Percentiles rank a stretch among this genome's conserved stretches.
These are phyloP conservation scores for Yamadazyma olivae DNA, from an alignment of 805 yeast species.

Conservation along the genomic window DNA sequence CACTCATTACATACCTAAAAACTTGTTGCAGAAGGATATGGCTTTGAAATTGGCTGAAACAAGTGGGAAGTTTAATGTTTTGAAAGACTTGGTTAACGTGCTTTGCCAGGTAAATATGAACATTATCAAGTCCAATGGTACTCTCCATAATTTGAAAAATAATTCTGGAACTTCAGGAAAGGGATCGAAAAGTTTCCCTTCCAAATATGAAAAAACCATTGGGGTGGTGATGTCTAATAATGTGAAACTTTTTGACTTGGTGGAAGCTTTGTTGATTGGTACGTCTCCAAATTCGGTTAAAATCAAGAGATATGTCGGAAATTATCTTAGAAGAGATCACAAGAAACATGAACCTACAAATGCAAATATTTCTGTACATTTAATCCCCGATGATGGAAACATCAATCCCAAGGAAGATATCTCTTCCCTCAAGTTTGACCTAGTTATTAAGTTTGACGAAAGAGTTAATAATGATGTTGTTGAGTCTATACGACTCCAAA, in stretches of 20 bases:
- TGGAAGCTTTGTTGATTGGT: conserved; percentile 70
- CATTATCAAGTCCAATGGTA: background rate
- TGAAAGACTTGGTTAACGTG: conserved; percentile 61
- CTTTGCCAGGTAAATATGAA: background rate
- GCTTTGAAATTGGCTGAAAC: conserved; percentile 70
- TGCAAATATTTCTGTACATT: conserved; percentile 28
- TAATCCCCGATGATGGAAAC: conserved; percentile 30
- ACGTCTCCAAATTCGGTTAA: conserved; percentile 35
- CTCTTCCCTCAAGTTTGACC: conserved; percentile 43
- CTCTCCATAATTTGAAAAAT: background rate
- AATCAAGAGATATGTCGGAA: conserved; percentile 55
- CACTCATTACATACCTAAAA: conserved; percentile 82
- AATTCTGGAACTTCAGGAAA: background rate
- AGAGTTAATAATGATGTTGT: conserved; percentile 40
- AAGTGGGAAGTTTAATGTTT: conserved; percentile 77
- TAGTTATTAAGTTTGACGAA: conserved; percentile 62
- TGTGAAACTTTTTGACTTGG: conserved; percentile 61
- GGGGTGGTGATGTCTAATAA: conserved; percentile 71
- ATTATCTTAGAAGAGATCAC: conserved; percentile 18
- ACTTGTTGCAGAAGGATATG: conserved; percentile 65
- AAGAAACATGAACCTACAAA: conserved; percentile 13
- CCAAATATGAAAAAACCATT: conserved; percentile 35
- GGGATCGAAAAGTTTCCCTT: background rate
- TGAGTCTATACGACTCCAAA: conserved; percentile 24
- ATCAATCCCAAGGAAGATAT: conserved; percentile 8